These are phyloP conservation scores for Pezicula rhizophila DNA, from an alignment of 2,329 filamentous ascomycete genomes.

Conservation along the genomic window DNA sequence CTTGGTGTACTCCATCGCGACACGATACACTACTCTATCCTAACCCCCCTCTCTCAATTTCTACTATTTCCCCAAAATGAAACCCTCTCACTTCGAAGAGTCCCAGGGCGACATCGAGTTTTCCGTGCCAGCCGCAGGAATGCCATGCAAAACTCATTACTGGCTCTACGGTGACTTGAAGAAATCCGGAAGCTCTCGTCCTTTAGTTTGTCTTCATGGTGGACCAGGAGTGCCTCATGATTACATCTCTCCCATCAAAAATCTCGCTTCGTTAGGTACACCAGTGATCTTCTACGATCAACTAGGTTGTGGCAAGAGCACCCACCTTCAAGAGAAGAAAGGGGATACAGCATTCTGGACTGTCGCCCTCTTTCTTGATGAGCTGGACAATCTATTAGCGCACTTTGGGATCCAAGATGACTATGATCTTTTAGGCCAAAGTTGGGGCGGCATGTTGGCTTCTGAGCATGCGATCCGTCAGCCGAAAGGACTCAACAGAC, in stretches of 20 bases:
- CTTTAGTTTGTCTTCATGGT: slow-evolving; percentile 35
- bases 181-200: slow-evolving; percentile 15
- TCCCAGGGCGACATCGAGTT: slow-evolving; percentile 16
- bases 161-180: slow-evolving; percentile 31
- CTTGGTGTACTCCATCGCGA: too few species aligned
- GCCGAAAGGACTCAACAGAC: slow-evolving; percentile 30
- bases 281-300: slow-evolving; percentile 50
- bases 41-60: too few species aligned
- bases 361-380: slow-evolving; percentile 38
- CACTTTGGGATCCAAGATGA: slow-evolving; percentile 32
- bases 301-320: slow-evolving; percentile 43
- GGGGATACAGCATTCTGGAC: slow-evolving; percentile 42
- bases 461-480: slow-evolving; percentile 34
- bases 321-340: slow-evolving; percentile 38
- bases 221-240: slow-evolving; percentile 40
- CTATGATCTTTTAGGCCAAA: slow-evolving; percentile 42
- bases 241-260: slow-evolving; percentile 33
- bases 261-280: slow-evolving; percentile 31
- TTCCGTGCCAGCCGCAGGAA: slow-evolving; percentile 23
- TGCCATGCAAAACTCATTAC: slow-evolving; percentile 33
- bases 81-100: not conserved
- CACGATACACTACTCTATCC: too few species aligned
- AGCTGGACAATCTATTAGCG: slow-evolving; percentile 41
- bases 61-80: not conserved
- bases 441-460: slow-evolving; percentile 48